Evolutionary conservation across 495 filamentous ascomycete genomes (phyloP), one percentile per base, ranked within the genome.

Genomic region (Hypoxylon fuscum): DNA sequence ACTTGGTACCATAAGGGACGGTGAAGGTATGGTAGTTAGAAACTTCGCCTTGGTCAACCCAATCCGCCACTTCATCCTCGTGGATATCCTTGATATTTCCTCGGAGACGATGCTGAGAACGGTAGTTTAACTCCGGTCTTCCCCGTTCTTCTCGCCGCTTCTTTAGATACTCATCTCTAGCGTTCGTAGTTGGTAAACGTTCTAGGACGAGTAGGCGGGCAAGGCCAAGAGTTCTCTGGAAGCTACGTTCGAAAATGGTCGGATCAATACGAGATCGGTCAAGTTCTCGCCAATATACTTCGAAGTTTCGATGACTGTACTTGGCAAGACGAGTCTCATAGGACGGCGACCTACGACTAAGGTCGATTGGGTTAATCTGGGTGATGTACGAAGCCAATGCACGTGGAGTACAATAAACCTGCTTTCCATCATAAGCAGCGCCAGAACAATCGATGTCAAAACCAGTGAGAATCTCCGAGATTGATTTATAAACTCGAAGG

Each of bases 321-420:
- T 96, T 96, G 3, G 89, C 91, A n/a, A 96, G 80, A 7, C 91
- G 88, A 59, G 89, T 93, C 66, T 96, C 91, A 66, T 94, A 96
- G 0, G 90, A 92, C 0, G 91, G 90, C 9, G 89, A 93, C 11
- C 91, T 85, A 3, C 91, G 83, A 5, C 83, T 86, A 41, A 96
- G 79, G 69, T 96, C 91, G 60, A 96, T 83, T 21, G 84, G 85
- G 65, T 96, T 96, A 54, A 80, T 80, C 75, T 96, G 91, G 6
- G 89, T 92, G 50, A 93, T 85, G 64, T 85, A 93, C 1, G 90
- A 83, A n/a, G 81, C 82, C 5, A 96, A 68, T 10, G 88, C 80
- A 32, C 91, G 83, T 7, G 91, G 91, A 8, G 87, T 83, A 17
- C 82, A 82, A 62, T 86, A 92, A 3, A 95, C 90, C 60, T 90